phyloP scores from a whole-genome alignment of 768 basidiomycete species.

The Boletus reticulatus region DNA sequence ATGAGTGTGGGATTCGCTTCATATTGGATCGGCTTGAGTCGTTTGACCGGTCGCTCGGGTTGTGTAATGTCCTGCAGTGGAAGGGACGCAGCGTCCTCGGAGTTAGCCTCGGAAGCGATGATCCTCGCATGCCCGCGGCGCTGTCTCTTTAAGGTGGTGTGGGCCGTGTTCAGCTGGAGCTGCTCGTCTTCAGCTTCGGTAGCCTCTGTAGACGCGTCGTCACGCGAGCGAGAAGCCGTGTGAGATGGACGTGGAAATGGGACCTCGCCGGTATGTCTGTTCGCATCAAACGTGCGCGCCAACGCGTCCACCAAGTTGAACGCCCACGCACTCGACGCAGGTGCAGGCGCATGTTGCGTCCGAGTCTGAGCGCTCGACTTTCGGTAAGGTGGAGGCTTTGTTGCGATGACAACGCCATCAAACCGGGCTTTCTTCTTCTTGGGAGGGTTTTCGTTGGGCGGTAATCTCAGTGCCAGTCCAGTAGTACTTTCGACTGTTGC shows the following conservation, averaged over 20 bases:
- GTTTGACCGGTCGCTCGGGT: conserved; percentile 14
- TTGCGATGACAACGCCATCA: conserved; percentile 22
- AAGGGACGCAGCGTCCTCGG: not conserved
- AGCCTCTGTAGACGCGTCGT: conserved; percentile 12
- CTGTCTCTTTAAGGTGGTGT: not conserved
- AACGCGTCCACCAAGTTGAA: conserved; percentile 25
- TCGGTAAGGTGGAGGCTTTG: conserved; percentile 1
- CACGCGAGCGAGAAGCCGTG: not conserved
- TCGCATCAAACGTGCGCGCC: conserved; percentile 26
- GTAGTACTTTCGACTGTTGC: not conserved
- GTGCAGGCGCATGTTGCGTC: not conserved
- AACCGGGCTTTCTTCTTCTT: conserved; percentile 20
- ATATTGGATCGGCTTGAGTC: conserved; percentile 20
- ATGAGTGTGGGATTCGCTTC: conserved; percentile 15
- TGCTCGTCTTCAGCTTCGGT: conserved; percentile 24
- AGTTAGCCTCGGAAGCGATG: conserved; percentile 11
- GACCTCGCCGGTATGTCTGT: conserved; percentile 8
- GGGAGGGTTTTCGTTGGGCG: not conserved
- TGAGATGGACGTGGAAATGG: not conserved
- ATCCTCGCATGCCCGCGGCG: not conserved
- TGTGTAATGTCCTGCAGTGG: not conserved
- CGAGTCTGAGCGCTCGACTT: not conserved
- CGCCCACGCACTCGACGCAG: not conserved
- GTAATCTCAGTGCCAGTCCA: not conserved
- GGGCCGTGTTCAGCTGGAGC: conserved; percentile 6